A percentile compares a stretch with the other conserved stretches of the same genome.
phyloP scores from a whole-genome alignment of 2,329 filamentous ascomycete species.

The Dendrostoma leiphaemia region DNA sequence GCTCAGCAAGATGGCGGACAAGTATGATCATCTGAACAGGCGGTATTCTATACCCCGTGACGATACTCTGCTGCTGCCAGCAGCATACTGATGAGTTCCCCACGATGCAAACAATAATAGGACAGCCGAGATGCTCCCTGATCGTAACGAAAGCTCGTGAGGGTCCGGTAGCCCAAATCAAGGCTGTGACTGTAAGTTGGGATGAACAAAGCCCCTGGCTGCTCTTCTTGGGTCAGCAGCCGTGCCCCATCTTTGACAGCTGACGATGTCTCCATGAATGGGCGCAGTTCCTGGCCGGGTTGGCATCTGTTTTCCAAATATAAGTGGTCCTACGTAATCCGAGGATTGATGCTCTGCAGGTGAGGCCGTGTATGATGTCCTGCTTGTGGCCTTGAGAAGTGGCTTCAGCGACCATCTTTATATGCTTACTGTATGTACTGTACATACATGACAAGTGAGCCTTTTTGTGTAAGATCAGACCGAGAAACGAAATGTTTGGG shows the following conservation, averaged over 20 bases:
- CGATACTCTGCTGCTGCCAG: background rate
- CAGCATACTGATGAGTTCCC: background rate
- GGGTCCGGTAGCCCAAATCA: background rate
- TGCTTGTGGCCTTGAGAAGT: background rate
- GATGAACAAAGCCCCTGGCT: background rate
- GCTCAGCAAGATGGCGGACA: too few species aligned
- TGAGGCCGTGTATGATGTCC: too few species aligned
- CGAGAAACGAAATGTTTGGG: background rate
- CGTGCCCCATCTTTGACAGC: background rate
- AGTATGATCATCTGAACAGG: too few species aligned
- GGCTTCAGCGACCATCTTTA: background rate
- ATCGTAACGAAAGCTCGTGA: background rate
- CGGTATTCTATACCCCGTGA: too few species aligned
- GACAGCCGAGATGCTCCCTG: background rate
- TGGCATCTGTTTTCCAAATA: too few species aligned
- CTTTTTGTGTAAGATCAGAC: background rate
- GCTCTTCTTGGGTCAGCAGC: background rate
- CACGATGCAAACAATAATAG: background rate
- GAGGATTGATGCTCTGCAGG: too few species aligned
- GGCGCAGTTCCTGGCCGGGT: background rate
- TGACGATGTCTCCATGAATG: background rate
- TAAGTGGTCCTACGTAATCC: conserved; percentile 10
- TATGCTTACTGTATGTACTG: too few species aligned
- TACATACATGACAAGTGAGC: background rate
- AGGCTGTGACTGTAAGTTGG: background rate